These are phyloP conservation scores for Pinus taeda DNA, from an alignment of 75 land plant species.

Conservation along the genomic window DNA sequence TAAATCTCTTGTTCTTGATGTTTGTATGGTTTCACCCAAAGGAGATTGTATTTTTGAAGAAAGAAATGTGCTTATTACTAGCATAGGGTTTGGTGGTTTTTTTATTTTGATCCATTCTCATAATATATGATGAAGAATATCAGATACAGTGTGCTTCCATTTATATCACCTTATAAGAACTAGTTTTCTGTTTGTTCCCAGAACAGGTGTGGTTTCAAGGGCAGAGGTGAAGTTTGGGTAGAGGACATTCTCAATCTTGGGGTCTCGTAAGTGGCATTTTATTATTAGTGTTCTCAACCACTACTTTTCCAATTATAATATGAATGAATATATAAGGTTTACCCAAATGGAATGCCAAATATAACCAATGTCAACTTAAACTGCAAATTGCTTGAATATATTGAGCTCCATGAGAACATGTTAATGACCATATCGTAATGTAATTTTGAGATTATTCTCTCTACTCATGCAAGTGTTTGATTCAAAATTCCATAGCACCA, in stretches of 20 bases:
- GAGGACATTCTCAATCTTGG: slow-evolving; percentile 93
- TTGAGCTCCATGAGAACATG: not conserved
- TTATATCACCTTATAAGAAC: not conserved
- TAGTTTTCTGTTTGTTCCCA: slow-evolving; percentile 25
- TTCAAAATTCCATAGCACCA: not conserved
- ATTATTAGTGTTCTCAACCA: not conserved
- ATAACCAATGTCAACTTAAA: not conserved
- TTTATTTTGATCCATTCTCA: not conserved
- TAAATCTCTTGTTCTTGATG: slow-evolving; percentile 1
- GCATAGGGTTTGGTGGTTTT: not conserved
- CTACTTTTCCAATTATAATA: slow-evolving; percentile 1
- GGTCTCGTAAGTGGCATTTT: slow-evolving; percentile 70
- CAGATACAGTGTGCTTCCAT: not conserved
- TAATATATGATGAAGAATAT: not conserved
- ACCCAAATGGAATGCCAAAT: not conserved
- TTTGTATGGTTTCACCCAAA: not conserved
- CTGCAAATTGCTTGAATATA: not conserved
- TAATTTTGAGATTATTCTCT: not conserved
- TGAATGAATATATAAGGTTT: not conserved
- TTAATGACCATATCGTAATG: not conserved
- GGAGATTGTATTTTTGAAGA: not conserved
- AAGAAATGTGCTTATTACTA: not conserved
- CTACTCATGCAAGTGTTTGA: not conserved
- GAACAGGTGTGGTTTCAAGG: slow-evolving; percentile 93
- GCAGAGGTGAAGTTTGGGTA: slow-evolving; percentile 87